Conservation (phyloP, 805 yeast species). For the Metschnikowia matae region DNA sequence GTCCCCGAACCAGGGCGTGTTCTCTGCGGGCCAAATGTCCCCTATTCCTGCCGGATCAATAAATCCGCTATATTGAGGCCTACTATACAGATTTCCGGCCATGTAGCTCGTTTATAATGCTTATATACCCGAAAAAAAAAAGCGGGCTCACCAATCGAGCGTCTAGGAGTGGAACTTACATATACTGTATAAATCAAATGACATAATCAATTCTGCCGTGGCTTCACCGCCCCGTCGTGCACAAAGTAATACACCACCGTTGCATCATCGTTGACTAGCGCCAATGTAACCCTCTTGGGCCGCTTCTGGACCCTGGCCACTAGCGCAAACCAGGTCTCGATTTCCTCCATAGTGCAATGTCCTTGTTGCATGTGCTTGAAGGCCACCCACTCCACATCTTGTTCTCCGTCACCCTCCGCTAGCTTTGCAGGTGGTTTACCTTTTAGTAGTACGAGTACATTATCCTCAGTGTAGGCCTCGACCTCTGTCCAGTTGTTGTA, state of each 20-base stretch:
- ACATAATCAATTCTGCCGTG: conserved; percentile 44
- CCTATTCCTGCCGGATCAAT: neutral
- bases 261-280: conserved; percentile 59
- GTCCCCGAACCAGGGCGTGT: neutral
- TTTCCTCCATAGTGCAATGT: conserved; percentile 32
- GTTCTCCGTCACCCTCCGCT: conserved; percentile 20
- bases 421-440: conserved; percentile 32
- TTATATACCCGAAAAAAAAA: conserved; percentile 1
- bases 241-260: conserved; percentile 67
- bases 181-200: neutral
- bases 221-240: conserved; percentile 63
- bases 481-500: conserved; percentile 45
- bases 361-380: conserved; percentile 27
- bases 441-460: conserved; percentile 15
- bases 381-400: conserved; percentile 38
- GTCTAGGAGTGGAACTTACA: neutral
- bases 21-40: neutral
- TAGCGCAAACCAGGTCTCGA: conserved; percentile 38
- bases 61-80: neutral
- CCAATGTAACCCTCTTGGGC: conserved; percentile 49
- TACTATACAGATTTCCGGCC: neutral
- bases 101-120: neutral
- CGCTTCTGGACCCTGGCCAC: conserved; percentile 22
- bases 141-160: neutral
- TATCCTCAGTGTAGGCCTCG: conserved; percentile 9